Percentiles rank a stretch among this genome's conserved stretches.
These are phyloP conservation scores for Ascochyta pisi DNA, from an alignment of 2,329 filamentous ascomycete genomes.

Conservation along the genomic window DNA sequence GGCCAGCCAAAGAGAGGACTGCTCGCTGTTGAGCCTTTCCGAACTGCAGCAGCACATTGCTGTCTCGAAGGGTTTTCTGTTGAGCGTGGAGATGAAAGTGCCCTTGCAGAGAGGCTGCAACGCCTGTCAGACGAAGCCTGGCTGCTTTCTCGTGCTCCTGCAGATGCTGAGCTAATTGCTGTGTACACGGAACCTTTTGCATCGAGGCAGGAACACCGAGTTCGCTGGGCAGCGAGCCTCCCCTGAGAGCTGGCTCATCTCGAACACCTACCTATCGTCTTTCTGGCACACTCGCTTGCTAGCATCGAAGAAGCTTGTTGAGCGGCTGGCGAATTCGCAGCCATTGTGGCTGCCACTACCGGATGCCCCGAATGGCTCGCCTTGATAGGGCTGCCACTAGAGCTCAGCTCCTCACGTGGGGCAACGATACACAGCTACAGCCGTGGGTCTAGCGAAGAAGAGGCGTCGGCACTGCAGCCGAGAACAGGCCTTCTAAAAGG, in stretches of 20 bases:
- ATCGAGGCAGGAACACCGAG: conserved; percentile 1
- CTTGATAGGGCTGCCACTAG: conserved; percentile 11
- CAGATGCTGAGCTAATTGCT: neutral
- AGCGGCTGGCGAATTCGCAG: neutral
- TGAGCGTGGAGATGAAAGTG: conserved; percentile 19
- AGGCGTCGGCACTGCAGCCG: conserved; percentile 3
- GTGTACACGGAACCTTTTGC: neutral
- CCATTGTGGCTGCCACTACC: conserved; percentile 9
- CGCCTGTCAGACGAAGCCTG: conserved; percentile 13
- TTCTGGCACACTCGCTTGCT: neutral
- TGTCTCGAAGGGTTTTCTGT: conserved; percentile 15
- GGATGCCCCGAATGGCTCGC: conserved; percentile 13
- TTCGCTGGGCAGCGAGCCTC: neutral
- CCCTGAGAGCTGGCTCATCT: neutral
- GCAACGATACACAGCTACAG: conserved; percentile 16
- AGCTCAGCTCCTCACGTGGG: conserved; percentile 13
- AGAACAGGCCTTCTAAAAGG: neutral
- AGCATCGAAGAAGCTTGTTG: conserved; percentile 1
- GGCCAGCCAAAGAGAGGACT: conserved; percentile 4
- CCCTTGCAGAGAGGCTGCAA: conserved; percentile 15
- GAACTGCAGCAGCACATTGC: neutral
- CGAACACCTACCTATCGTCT: neutral
- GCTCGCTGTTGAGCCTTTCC: conserved; percentile 4
- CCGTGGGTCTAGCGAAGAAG: neutral
- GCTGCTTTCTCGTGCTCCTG: neutral